Evolutionary conservation across 2,329 filamentous ascomycete genomes (phyloP), one percentile per base, ranked within the genome.

Genomic region (Diaporthe citriasiana): DNA sequence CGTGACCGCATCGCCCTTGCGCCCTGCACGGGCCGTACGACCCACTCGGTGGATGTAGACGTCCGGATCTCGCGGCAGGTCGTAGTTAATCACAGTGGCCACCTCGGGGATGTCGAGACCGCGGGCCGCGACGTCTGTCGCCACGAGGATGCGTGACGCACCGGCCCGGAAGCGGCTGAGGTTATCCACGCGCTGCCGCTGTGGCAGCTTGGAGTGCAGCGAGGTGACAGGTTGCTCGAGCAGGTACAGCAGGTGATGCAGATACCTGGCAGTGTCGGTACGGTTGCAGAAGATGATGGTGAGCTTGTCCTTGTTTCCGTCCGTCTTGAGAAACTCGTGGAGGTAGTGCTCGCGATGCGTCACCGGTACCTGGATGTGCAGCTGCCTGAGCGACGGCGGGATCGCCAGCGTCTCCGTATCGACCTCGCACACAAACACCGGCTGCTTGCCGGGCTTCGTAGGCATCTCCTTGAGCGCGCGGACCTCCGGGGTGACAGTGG

Each of bases 1-100:
- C 2, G 94, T 97, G 22, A 98, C 91, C 7, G 93, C 92, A 77
- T 95, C 93, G 79, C 97, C 97, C 70, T 88, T 88, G 57, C 95
- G 90, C 0, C 97, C 97, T 0, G 97, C 97, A 89, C 97, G 92
- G 4, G 97, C 97, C 17, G 97, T 99, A 84, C 97, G 93, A 82
- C 97, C 97, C 68, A 98, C 96, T 17, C 97, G 92, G 85, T 99
- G 97, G 77, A 99, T 97, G 82, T 99, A 99, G 83, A 98, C 96
- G 82, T 98, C 95, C 4, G 96, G 95, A 81, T 98, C 95, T n/a
- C 96, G 92, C 0, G 97, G 97, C 0, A 99, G 91, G 81, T 99
- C 97, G 83, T 95, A 99, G 84, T 99, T 98, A 80, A 99, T 86
- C 3, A 99, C 97, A 22, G 98, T 84, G 71, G 90, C 93, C 9